Conservation (phyloP, 768 basidiomycete genomes). For the Mycena pura region DNA sequence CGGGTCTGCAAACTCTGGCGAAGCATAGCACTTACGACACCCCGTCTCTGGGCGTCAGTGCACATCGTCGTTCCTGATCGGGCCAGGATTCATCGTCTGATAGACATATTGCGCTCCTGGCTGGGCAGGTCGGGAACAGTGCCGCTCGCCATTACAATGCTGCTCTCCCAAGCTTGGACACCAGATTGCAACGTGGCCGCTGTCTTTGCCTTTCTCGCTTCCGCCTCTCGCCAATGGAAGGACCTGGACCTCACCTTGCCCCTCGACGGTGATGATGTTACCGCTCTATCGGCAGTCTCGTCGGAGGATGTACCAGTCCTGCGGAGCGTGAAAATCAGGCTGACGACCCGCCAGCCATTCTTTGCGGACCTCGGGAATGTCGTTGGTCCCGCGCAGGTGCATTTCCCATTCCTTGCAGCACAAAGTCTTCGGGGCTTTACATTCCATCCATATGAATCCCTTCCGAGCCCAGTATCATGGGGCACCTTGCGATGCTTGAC, state of each 20-base stretch:
- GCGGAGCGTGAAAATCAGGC: too few relatives aligned
- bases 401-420: not conserved
- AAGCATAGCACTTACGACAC: not conserved
- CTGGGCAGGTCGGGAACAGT: not conserved
- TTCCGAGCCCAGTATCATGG: not conserved
- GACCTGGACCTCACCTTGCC: not conserved
- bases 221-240: not conserved
- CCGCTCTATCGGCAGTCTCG: not conserved
- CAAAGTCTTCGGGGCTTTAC: not conserved
- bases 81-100: not conserved
- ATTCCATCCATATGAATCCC: not conserved
- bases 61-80: not conserved
- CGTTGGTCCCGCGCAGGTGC: not conserved
- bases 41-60: not conserved
- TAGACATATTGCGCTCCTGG: not conserved
- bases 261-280: not conserved
- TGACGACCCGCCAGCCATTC: not conserved
- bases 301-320: not conserved
- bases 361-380: not conserved
- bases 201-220: not conserved
- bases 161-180: not conserved
- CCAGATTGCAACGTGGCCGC: not conserved
- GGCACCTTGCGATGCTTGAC: not conserved
- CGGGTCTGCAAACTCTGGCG: constrained; percentile 3
- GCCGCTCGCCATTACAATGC: not conserved